A percentile compares a stretch with the other conserved stretches of the same genome.
Evolutionary conservation across 2,329 filamentous ascomycete species (phyloP).

Genomic region (Zasmidium cellare): DNA sequence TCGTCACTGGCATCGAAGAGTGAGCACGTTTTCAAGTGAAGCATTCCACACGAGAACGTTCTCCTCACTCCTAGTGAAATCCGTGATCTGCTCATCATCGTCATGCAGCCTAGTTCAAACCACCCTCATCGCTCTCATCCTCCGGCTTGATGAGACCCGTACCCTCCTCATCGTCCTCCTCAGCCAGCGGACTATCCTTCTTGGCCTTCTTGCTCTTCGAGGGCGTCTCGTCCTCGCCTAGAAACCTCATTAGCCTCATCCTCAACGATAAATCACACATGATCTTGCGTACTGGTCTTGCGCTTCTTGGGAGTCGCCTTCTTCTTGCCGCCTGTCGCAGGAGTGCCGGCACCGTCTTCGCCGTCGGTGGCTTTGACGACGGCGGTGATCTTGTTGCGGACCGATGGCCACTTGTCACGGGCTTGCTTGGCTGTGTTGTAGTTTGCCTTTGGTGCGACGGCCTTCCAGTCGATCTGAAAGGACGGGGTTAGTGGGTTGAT

Average conservation of each 20-base stretch:
- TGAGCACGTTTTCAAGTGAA: too few relatives aligned
- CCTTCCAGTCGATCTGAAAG: constrained; percentile 24
- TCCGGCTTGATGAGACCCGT: constrained; percentile 1
- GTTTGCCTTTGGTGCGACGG: constrained; percentile 17
- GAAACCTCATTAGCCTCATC: not conserved
- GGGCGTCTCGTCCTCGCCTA: too few relatives aligned
- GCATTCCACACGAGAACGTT: too few relatives aligned
- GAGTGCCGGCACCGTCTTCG: not conserved
- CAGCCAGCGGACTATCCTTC: not conserved
- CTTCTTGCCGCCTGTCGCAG: constrained; percentile 4
- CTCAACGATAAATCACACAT: not conserved
- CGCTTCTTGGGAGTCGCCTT: not conserved
- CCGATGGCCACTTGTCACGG: constrained; percentile 20
- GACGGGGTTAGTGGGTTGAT: not conserved
- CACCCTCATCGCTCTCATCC: constrained; percentile 7
- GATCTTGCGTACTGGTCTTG: not conserved
- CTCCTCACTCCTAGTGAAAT: too few relatives aligned
- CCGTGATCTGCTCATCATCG: too few relatives aligned
- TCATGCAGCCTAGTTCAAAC: not conserved
- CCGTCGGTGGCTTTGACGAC: not conserved
- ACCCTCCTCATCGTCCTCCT: constrained; percentile 3
- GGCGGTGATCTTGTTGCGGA: constrained; percentile 21
- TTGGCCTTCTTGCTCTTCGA: constrained; percentile 1
- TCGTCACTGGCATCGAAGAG: too few relatives aligned
- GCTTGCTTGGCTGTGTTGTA: constrained; percentile 23